Evolutionary conservation across 139 green algal genomes (phyloP).

Genomic region (Desmodesmus armatus): DNA sequence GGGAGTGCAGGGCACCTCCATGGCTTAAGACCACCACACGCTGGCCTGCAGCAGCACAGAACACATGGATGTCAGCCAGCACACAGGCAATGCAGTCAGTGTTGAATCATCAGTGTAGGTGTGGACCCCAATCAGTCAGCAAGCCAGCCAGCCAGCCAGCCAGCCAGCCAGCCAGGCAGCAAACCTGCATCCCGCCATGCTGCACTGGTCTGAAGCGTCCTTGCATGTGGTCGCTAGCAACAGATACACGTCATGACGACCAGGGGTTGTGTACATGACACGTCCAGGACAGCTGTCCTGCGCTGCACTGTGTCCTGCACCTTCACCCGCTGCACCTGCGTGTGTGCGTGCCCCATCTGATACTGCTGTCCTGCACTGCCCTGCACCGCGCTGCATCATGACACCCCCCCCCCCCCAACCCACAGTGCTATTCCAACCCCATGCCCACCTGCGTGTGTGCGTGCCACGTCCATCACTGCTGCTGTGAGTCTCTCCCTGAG

Average conservation of each 20-base stretch:
- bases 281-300: no score
- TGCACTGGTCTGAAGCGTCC: no score
- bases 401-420: no score
- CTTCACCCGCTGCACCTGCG: no score
- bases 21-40: slow-evolving; percentile 34
- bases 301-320: no score
- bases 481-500: slow-evolving; percentile 12
- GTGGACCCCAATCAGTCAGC: neutral
- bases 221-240: no score
- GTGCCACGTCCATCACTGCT: slow-evolving; percentile 22
- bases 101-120: neutral
- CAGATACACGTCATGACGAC: no score
- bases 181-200: neutral
- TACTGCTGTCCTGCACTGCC: no score
- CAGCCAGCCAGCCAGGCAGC: neutral
- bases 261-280: no score
- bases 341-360: no score
- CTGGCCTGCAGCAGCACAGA: slow-evolving; percentile 18
- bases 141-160: neutral
- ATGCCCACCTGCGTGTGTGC: neutral
- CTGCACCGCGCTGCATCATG: no score
- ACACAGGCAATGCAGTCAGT: neutral
- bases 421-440: neutral
- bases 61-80: neutral
- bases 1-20: slow-evolving; percentile 29